A percentile compares a stretch with the other conserved stretches of the same genome.
phyloP scores from a whole-genome alignment of 352 stramenopile species.

The Phytophthora pseudosyringae region DNA sequence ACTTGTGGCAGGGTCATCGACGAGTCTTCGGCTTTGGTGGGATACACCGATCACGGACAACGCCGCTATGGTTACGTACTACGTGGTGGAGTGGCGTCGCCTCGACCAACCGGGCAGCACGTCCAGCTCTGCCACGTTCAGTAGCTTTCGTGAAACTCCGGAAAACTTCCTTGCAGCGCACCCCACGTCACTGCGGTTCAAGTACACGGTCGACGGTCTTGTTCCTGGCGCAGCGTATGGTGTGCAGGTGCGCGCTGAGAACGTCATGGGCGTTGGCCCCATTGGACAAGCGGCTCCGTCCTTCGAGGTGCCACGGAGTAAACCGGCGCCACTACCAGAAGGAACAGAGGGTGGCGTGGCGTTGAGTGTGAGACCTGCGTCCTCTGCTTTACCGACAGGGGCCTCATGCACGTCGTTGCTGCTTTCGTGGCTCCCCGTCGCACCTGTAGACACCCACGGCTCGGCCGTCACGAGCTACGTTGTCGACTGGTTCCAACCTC shows the following conservation, averaged over 20 bases:
- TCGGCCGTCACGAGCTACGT: constrained; percentile 67
- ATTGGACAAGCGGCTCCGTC: constrained; percentile 45
- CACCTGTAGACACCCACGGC: constrained; percentile 41
- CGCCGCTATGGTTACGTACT: constrained; percentile 83
- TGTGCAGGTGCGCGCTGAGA: constrained; percentile 67
- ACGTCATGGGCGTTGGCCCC: constrained; percentile 72
- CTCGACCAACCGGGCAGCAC: constrained; percentile 33
- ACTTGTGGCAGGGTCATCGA: constrained; percentile 71
- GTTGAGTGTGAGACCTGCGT: constrained; percentile 55
- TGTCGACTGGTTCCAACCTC: constrained; percentile 74
- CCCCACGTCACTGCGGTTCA: constrained; percentile 63
- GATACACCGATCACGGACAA: constrained; percentile 82
- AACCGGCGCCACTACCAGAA: constrained; percentile 53
- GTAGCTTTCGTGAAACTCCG: constrained; percentile 46
- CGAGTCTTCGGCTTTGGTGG: constrained; percentile 90
- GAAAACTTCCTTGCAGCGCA: constrained; percentile 57
- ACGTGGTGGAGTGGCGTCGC: constrained; percentile 86
- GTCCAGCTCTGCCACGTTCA: constrained; percentile 15
- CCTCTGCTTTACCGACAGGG: constrained; percentile 21
- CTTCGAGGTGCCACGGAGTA: constrained; percentile 65
- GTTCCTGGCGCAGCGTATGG: constrained; percentile 53
- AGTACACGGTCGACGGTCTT: constrained; percentile 68
- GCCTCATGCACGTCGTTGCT: constrained; percentile 37
- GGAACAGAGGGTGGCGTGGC: constrained; percentile 56
- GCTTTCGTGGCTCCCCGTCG: constrained; percentile 63